A percentile compares a stretch with the other conserved stretches of the same genome.
These are phyloP conservation scores for Mycena olivaceomarginata DNA, from an alignment of 768 basidiomycete species.

Conservation along the genomic window DNA sequence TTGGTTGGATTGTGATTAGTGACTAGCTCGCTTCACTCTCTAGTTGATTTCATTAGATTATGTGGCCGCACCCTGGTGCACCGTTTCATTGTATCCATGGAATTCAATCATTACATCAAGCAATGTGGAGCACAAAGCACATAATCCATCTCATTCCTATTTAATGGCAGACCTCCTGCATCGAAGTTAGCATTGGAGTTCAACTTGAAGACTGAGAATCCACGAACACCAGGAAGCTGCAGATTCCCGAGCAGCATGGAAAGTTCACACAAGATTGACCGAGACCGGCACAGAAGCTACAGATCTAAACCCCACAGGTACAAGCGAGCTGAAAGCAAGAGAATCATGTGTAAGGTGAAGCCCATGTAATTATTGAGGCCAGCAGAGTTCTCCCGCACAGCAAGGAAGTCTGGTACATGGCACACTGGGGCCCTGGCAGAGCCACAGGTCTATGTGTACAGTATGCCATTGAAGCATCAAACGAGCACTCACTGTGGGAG, in stretches of 20 bases:
- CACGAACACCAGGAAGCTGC: background rate
- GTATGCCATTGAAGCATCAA: background rate
- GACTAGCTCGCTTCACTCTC: too few relatives aligned
- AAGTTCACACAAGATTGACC: background rate
- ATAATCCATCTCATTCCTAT: background rate
- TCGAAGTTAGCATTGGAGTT: background rate
- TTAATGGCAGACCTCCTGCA: background rate
- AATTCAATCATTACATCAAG: too few relatives aligned
- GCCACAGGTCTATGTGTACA: slow-evolving; percentile 3
- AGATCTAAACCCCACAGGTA: background rate
- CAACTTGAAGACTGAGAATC: background rate
- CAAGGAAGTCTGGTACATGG: slow-evolving; percentile 7
- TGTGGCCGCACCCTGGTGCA: too few relatives aligned
- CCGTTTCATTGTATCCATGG: too few relatives aligned
- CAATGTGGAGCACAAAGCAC: too few relatives aligned
- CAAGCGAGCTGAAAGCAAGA: background rate
- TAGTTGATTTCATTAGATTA: too few relatives aligned
- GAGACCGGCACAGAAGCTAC: background rate
- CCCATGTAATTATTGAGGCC: background rate
- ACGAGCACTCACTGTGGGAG: too few relatives aligned
- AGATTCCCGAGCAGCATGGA: background rate
- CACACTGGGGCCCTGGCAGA: background rate
- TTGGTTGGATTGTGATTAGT: too few relatives aligned
- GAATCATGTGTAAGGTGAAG: background rate
- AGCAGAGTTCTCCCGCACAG: background rate